Conservation (phyloP, 345 rosid species). For the Aquilaria yunnanensis region DNA sequence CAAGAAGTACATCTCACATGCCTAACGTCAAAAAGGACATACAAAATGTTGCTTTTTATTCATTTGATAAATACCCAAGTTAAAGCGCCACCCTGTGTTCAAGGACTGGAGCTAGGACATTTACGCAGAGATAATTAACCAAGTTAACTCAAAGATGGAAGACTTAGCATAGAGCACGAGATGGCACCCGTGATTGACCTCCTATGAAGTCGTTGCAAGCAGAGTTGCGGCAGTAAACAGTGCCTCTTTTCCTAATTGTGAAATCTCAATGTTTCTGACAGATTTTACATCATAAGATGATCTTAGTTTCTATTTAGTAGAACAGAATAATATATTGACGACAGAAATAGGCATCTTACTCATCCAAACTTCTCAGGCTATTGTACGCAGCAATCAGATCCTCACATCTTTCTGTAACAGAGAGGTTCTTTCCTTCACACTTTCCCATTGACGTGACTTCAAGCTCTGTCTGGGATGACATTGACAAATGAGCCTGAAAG, state of each 20-base stretch:
- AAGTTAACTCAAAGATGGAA: neutral
- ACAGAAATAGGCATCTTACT: slow-evolving; percentile 34
- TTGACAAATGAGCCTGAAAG: slow-evolving; percentile 55
- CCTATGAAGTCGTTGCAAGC: slow-evolving; percentile 27
- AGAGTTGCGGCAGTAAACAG: slow-evolving; percentile 63
- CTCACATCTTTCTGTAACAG: slow-evolving; percentile 53
- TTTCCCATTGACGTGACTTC: slow-evolving; percentile 12
- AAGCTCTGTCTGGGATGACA: slow-evolving; percentile 14
- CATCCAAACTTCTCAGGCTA: slow-evolving; percentile 33
- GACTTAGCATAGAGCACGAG: neutral
- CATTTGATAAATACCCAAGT: no score
- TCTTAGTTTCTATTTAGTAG: neutral
- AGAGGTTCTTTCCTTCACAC: slow-evolving; percentile 20
- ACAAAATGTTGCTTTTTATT: no score
- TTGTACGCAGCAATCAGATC: slow-evolving; percentile 49
- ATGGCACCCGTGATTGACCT: neutral
- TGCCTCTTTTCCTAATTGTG: slow-evolving; percentile 66
- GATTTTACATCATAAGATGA: slow-evolving; percentile 9
- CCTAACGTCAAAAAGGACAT: no score
- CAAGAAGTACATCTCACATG: no score
- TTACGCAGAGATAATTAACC: neutral
- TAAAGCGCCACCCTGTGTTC: no score
- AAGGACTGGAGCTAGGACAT: neutral
- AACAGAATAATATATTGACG: neutral
- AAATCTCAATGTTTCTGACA: slow-evolving; percentile 58